These are phyloP conservation scores for Corrigiola litoralis DNA, from an alignment of 179 eudicot species.

Conservation along the genomic window DNA sequence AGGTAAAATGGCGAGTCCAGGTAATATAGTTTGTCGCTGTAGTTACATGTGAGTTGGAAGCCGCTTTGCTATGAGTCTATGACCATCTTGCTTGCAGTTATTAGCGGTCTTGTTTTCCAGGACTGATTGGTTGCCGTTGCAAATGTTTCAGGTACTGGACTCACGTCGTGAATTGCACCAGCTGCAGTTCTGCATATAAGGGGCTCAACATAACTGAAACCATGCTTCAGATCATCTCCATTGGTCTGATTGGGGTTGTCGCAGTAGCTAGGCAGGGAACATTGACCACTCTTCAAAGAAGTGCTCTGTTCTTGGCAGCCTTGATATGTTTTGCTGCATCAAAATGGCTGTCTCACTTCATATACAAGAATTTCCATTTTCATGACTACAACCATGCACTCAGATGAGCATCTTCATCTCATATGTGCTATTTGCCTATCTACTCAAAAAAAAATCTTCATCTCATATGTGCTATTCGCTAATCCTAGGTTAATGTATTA, in stretches of 20 bases:
- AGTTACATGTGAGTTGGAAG: too few relatives aligned
- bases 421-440: not conserved
- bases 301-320: constrained; percentile 35
- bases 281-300: constrained; percentile 31
- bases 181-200: constrained; percentile 64
- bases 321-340: constrained; percentile 62
- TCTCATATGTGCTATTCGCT: too few relatives aligned
- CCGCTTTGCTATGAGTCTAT: not conserved
- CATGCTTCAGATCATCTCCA: constrained; percentile 43
- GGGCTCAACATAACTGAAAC: constrained; percentile 49
- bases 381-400: constrained; percentile 75
- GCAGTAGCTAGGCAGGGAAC: constrained; percentile 45
- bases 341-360: constrained; percentile 63
- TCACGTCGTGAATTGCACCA: constrained; percentile 65
- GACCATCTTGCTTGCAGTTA: not conserved
- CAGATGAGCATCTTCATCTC: constrained; percentile 16
- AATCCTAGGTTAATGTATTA: too few relatives aligned
- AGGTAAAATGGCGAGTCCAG: too few relatives aligned
- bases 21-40: too few relatives aligned
- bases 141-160: constrained; percentile 64
- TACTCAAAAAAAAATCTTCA: not conserved
- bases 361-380: constrained; percentile 68
- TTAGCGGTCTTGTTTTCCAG: not conserved
- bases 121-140: not conserved
- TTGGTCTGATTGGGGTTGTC: constrained; percentile 46